phyloP scores from a whole-genome alignment of 192 early-diverging fungal species.

The Jimgerdemannia lactiflua region DNA sequence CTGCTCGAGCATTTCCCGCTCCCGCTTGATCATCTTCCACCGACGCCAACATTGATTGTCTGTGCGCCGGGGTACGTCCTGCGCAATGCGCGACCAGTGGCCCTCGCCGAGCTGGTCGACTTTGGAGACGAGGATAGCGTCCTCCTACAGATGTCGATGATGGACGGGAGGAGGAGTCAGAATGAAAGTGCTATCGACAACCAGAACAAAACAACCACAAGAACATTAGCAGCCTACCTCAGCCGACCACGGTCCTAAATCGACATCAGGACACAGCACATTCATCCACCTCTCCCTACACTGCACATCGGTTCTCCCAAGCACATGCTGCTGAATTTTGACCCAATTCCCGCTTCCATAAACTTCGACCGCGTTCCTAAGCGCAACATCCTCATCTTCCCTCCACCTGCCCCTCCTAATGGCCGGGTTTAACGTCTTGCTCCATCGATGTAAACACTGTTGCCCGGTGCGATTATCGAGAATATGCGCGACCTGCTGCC shows the following conservation, averaged over 20 bases:
- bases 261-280: constrained; percentile 55
- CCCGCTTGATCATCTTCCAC: neutral
- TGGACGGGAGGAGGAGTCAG: neutral
- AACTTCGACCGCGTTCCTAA: constrained; percentile 57
- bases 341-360: constrained; percentile 71
- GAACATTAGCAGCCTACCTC: constrained; percentile 22
- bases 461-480: constrained; percentile 64
- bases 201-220: too few species aligned
- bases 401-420: constrained; percentile 65
- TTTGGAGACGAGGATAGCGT: neutral
- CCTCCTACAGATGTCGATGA: neutral
- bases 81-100: neutral
- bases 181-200: too few species aligned
- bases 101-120: neutral
- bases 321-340: constrained; percentile 67
- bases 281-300: constrained; percentile 79
- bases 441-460: constrained; percentile 74
- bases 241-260: constrained; percentile 50
- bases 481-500: constrained; percentile 65
- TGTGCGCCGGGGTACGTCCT: neutral
- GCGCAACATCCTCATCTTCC: constrained; percentile 63
- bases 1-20: neutral
- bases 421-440: constrained; percentile 63
- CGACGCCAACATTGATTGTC: constrained; percentile 3
- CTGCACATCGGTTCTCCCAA: constrained; percentile 72